Conservation (phyloP, 805 yeast genomes). For the Hanseniaspora guilliermondii region DNA sequence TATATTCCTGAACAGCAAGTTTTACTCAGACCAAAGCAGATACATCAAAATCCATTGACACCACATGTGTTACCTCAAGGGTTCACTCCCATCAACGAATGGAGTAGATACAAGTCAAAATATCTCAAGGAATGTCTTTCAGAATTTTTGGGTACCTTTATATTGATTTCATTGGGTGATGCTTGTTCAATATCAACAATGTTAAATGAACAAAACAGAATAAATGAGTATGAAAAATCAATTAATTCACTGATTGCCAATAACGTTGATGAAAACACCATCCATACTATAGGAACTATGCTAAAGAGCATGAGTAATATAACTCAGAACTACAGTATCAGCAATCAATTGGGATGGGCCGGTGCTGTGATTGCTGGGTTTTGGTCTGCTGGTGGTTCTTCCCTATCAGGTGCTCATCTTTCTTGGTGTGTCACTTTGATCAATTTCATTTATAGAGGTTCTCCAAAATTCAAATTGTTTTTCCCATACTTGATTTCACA, state of each 20-base stretch:
- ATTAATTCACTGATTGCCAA: neutral
- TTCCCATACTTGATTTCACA: slow-evolving; percentile 35
- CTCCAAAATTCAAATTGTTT: slow-evolving; percentile 37
- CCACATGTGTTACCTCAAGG: slow-evolving; percentile 30
- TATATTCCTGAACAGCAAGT: slow-evolving; percentile 12
- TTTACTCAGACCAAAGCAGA: slow-evolving; percentile 27
- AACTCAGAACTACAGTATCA: slow-evolving; percentile 7
- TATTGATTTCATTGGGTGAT: slow-evolving; percentile 36
- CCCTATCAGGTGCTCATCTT: slow-evolving; percentile 45
- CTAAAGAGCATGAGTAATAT: neutral
- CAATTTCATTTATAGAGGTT: slow-evolving; percentile 38
- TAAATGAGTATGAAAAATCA: neutral
- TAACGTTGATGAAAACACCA: neutral
- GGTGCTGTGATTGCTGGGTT: slow-evolving; percentile 42
- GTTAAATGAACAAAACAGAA: neutral
- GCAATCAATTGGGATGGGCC: slow-evolving; percentile 34
- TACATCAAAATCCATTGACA: slow-evolving; percentile 29
- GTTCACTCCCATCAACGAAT: slow-evolving; percentile 27
- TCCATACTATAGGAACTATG: neutral
- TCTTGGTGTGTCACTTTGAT: slow-evolving; percentile 42
- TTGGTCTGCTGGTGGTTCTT: slow-evolving; percentile 38
- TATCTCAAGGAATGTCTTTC: slow-evolving; percentile 37
- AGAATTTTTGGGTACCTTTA: slow-evolving; percentile 40
- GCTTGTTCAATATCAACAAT: slow-evolving; percentile 37
- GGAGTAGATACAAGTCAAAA: slow-evolving; percentile 28